phyloP scores from a whole-genome alignment of 768 basidiomycete genomes.

The Russula sp. region DNA sequence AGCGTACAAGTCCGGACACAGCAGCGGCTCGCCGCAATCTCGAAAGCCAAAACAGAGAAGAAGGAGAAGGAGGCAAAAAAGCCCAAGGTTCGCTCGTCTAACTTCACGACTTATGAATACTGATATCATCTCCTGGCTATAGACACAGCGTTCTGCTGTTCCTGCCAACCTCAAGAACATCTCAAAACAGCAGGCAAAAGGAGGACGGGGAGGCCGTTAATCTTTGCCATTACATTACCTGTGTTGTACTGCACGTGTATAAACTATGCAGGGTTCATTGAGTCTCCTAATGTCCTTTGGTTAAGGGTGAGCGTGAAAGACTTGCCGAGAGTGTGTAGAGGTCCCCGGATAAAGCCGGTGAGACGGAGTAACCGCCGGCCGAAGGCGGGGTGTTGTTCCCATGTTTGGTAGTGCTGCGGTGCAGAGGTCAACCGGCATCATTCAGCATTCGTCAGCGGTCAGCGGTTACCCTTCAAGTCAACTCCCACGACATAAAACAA shows the following conservation, averaged over 20 bases:
- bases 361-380: slow-evolving; percentile 15
- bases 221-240: slow-evolving; percentile 16
- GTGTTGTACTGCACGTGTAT: slow-evolving; percentile 23
- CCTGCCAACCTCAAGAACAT: slow-evolving; percentile 68
- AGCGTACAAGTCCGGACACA: slow-evolving; percentile 79
- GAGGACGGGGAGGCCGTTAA: slow-evolving; percentile 76
- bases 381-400: slow-evolving; percentile 11
- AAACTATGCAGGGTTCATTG: slow-evolving; percentile 8
- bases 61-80: slow-evolving; percentile 95
- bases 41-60: slow-evolving; percentile 95
- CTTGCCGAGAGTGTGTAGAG: not conserved
- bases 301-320: not conserved
- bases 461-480: slow-evolving; percentile 9
- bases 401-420: slow-evolving; percentile 6
- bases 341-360: not conserved
- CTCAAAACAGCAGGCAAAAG: slow-evolving; percentile 96
- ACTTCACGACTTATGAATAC: not conserved
- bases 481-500: slow-evolving; percentile 12
- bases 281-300: not conserved
- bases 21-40: slow-evolving; percentile 79
- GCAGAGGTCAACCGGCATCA: slow-evolving; percentile 8
- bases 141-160: slow-evolving; percentile 55
- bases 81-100: slow-evolving; percentile 56
- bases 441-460: not conserved
- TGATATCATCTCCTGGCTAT: slow-evolving; percentile 9